Evolutionary conservation across 306 rosid genomes (phyloP), one percentile per base, ranked within the genome.

Genomic region (Rosa multiflora): DNA sequence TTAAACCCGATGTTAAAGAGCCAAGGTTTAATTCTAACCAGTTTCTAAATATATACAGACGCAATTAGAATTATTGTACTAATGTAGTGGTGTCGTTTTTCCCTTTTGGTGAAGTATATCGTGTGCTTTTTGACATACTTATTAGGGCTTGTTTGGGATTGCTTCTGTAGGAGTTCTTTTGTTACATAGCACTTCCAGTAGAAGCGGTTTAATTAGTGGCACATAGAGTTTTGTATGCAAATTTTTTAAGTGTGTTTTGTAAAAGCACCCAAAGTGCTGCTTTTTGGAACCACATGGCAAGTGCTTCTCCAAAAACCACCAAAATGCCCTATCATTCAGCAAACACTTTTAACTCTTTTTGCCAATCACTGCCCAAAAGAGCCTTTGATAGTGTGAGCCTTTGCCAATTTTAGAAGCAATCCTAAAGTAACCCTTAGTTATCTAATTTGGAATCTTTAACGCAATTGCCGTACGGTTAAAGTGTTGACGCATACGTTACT

Each of bases 1-100:
- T 95, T 64, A 95, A 90, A 83, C 88, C 81, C 47, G 98, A 90
- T 82, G 92, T 95, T 58, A 88, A 87, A 85, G 99, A 95, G 85
- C 98, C 99, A 70, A 95, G 94, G 98, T 92, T 72, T 81, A 82
- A 26, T 81, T 82, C 78, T 78, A 68, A 71, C 17, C 70, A 42
- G 66, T 66, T 72, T 18, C 67, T 21, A 23, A 44, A 17, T 44
- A 14, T 9, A 29, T 55, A 46, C 42, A 44, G 46, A 67, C 42
- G 26, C 63, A 52, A 23, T 35, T 51, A 11, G 32, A 64, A 13
- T 26, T 39, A 13, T 46, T 46, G 1, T 47, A 26, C 58, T 69
- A n/a, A 43, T 69, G 35, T 35, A 69, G 8, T 42, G 55, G 73
- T 11, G 35, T 10, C 5, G 0, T 70, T 46, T 21, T 23, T 21